Base-by-base conservation (phyloP, 495 filamentous ascomycete genomes). In the Haplographium delicatum region DNA sequence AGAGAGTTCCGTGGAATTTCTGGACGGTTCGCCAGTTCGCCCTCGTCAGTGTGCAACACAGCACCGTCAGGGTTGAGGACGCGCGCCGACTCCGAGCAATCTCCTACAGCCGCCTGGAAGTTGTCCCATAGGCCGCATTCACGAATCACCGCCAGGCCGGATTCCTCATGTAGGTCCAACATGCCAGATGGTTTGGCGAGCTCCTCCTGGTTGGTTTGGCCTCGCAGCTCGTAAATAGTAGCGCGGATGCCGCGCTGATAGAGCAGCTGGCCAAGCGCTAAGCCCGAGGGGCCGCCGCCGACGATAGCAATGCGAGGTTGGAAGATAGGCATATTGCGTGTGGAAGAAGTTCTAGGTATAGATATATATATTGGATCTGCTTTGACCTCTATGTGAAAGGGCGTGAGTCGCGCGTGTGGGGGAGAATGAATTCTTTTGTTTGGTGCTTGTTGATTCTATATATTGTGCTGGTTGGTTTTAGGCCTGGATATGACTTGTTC, bases 251-350 rank as follows among this genome's bases (percentile, higher is more conserved):
- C 62, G 56, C 39, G 60, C 40, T 41, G 58, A 31, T 74, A 65
- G 18, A 83, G 68, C 19, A 82, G 66, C 39, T 69, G 65, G 25
- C 65, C 76, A n/a, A 78, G 63, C 13, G 72, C 74, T 34, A 78
- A 63, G 19, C 79, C 79, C 0, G 66, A 67, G 8, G 77, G 79
- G 11, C 79, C 79, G 37, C 62, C 77, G 49, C 77, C 77, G 30
- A 77, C 57, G 45, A 80, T 76, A 50, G 77, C 75, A 40, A 80
- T 75, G 56, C 52, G 65, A 43, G 64, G 65, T 41, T 28, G 11
- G 50, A 38, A 27, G 50, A 39, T 30, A 38, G 33, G 18, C 33
- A 35, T 35, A 11, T 35, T n/a, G n/a, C n/a, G n/a, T n/a, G n/a
- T n/a, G n/a, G n/a, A n/a, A n/a, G n/a, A n/a, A n/a, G n/a, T n/a